Base-by-base conservation (phyloP, 208 protist species). In the Crithidia brevicula region DNA sequence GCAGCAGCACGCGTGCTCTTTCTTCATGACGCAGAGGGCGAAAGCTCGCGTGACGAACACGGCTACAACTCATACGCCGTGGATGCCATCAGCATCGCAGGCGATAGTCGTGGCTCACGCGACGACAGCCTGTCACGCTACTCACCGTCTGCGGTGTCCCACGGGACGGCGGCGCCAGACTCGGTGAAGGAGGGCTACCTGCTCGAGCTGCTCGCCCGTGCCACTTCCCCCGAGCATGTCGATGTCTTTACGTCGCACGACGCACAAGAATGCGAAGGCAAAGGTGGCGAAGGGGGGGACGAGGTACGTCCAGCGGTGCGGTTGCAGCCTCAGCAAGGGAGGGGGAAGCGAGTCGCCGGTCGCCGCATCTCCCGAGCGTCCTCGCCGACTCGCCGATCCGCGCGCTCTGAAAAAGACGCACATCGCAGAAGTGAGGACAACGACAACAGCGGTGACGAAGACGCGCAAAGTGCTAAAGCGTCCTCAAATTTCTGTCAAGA, bases 121-220 rank as follows among this genome's bases (percentile, higher is more conserved):
- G 43, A 16, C 0, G 59, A 15, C 11, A 54, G 45, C 13, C 10
- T 42, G 1, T 53, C 59, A 3, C 28, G 59, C 22, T 30, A 46
- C 1, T 65, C 59, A 22, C 45, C 59, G 22, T 33, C 45, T 30
- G 45, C 15, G 5, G 28, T 31, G 18, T 65, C 45, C 2, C 40
- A 18, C 1, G 31, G 31, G 8, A 54, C 59, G 10, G 45, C 45
- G 31, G 31, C 50, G n/a, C 59, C 59, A 1, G 20, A 47, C 1
- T 9, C 23, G 16, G 18, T 9, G 4, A 49, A 27, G 13, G 59
- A 65, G 20, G 15, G 27, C 1, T n/a, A 20, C 25, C 43, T 67
- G 18, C 16, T 74, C 0, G 42, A 66, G n/a, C 51, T 67, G 8
- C 40, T 62, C 4, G 46, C 43, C 1, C 40, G 58, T 42, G 59